phyloP scores from a whole-genome alignment of 208 protist genomes.

The Trypanosoma cruzi region DNA sequence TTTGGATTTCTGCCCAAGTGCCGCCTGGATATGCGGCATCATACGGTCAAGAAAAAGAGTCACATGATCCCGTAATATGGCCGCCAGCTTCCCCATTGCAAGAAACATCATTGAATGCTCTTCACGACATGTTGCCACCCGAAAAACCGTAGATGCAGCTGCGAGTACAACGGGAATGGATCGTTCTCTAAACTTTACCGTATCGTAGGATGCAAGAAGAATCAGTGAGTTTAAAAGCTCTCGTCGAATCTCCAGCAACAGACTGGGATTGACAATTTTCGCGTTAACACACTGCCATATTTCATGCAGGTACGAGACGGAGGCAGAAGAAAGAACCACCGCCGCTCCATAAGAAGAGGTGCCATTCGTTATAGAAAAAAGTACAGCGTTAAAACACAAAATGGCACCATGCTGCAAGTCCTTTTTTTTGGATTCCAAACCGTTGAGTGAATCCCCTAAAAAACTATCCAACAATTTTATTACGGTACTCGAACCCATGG shows the following conservation, averaged over 20 bases:
- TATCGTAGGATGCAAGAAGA: conserved; percentile 79
- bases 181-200: conserved; percentile 53
- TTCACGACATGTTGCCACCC: conserved; percentile 38
- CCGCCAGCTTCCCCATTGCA: conserved; percentile 56
- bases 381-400: conserved; percentile 69
- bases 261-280: conserved; percentile 32
- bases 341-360: conserved; percentile 33
- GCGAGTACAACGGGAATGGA: conserved; percentile 48
- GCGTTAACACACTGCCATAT: conserved; percentile 66
- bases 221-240: conserved; percentile 67
- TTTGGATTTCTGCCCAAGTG: conserved; percentile 46
- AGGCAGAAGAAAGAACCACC: conserved; percentile 46
- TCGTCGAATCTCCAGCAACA: conserved; percentile 33
- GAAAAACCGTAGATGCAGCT: conserved; percentile 52
- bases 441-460: conserved; percentile 51
- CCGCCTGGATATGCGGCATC: conserved; percentile 81
- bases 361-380: conserved; percentile 51
- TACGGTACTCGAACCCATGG: conserved; percentile 46
- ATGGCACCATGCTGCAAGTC: conserved; percentile 61
- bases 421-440: conserved; percentile 38
- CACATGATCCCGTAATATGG: conserved; percentile 69
- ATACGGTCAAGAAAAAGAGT: conserved; percentile 63
- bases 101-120: conserved; percentile 71
- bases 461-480: conserved; percentile 67
- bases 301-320: conserved; percentile 40